A percentile compares a stretch with the other conserved stretches of the same genome.
phyloP scores from a whole-genome alignment of 2,329 filamentous ascomycete species.

The Sporothrix globosa region DNA sequence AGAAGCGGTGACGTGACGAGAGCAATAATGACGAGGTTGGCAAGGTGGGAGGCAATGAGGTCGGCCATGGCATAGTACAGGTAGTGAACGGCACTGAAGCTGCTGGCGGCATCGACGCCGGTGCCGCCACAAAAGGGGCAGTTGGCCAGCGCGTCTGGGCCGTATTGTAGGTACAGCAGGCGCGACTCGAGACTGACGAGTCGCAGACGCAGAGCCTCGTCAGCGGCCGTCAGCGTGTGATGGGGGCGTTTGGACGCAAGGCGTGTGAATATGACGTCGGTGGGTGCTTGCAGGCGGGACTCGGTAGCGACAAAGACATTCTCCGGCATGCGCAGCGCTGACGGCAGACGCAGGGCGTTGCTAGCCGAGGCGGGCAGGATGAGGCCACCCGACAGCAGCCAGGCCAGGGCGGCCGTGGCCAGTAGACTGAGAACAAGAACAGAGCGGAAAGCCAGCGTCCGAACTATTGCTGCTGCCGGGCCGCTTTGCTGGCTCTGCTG shows the following conservation, averaged over 20 bases:
- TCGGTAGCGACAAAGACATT: conserved; percentile 80
- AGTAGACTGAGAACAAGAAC: conserved; percentile 62
- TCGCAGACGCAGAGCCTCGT: conserved; percentile 67
- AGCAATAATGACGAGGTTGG: conserved; percentile 73
- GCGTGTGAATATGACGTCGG: conserved; percentile 80
- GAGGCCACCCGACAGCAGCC: conserved; percentile 31
- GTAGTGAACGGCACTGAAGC: conserved; percentile 71
- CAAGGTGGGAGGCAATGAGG: conserved; percentile 74
- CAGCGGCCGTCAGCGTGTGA: conserved; percentile 55
- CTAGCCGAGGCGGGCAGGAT: conserved; percentile 38
- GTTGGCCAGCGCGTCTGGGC: conserved; percentile 70
- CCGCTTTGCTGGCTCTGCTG: conserved; percentile 45
- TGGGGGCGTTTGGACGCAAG: conserved; percentile 61
- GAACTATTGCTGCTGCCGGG: conserved; percentile 56
- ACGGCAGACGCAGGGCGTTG: conserved; percentile 58
- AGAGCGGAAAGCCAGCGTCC: conserved; percentile 54
- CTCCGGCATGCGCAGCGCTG: conserved; percentile 68
- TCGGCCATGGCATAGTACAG: conserved; percentile 79
- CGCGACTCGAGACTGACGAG: conserved; percentile 73
- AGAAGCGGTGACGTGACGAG: conserved; percentile 68
- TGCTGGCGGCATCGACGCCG: conserved; percentile 41
- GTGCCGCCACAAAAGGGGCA: conserved; percentile 74
- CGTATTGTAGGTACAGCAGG: conserved; percentile 81
- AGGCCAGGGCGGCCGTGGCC: conserved; percentile 37
- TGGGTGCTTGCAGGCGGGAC: conserved; percentile 83